Base-by-base conservation (phyloP, 768 basidiomycete species). In the Daedaleopsis sinensis region DNA sequence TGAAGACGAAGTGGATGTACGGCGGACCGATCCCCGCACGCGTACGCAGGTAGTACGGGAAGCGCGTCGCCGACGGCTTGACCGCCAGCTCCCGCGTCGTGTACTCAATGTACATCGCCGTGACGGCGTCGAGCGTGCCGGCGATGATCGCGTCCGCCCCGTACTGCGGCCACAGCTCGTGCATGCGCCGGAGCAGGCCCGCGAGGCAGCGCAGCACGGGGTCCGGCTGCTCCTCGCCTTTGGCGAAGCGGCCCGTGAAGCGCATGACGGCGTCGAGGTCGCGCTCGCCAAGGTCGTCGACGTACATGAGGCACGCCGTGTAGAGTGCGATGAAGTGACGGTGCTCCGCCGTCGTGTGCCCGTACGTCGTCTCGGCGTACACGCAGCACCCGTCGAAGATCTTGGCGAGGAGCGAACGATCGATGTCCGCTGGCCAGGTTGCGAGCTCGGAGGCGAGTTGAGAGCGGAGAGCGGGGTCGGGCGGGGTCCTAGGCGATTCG, bases 261-360 rank as follows among this genome's bases (percentile, higher is more conserved):
- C 61, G 58, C n/a, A 71, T 68, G 13, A 79, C 65, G 13, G 67
- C 58, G 10, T 59, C 61, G 18, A 57, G 49, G 52, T 75, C 72
- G 16, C 42, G 21, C 24, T 55, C 57, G 5, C 65, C 59, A 16
- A 71, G 65, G 57, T 82, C 79, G 62, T 82, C 80, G 32, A 76
- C 56, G 42, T 65, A 75, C 50, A 73, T 72, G 19, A 69, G 55
- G 42, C 72, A 76, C 0, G 78, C 72, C 1, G 79, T 81, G 62
- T 72, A 80, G 23, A 80, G 67, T 3, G 76, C 72, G 36, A 81
- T 76, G 65, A 71, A 72, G 6, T 77, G 66, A 46, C 69, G 39
- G 27, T 55, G 24, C 27, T 27, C 1, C 38, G 36, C 18, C 8
- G 59, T 46, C 12, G 54, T 58, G 49, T 66, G 61, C 1, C 50